A percentile compares a stretch with the other conserved stretches of the same genome.
phyloP scores from a whole-genome alignment of 768 basidiomycete species.

The Collybia nuda region DNA sequence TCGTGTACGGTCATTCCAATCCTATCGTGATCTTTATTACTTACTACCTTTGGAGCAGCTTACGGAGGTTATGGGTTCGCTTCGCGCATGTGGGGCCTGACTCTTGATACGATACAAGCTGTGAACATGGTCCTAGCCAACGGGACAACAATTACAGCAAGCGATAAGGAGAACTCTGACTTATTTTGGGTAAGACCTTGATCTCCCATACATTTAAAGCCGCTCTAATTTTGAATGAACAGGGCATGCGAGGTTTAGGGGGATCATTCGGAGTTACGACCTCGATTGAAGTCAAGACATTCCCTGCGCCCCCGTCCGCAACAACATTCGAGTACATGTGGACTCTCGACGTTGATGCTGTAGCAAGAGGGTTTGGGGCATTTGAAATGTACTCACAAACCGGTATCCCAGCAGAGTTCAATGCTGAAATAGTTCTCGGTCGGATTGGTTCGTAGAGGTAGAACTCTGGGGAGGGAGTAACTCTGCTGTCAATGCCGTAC shows the following conservation, averaged over 20 bases:
- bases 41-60: conserved; percentile 11
- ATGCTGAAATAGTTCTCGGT: conserved; percentile 19
- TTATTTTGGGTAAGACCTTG: conserved; percentile 29
- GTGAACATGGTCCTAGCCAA: conserved; percentile 46
- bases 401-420: conserved; percentile 32
- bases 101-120: conserved; percentile 42
- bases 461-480: conserved; percentile 45
- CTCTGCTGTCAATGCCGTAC: conserved; percentile 43
- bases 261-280: conserved; percentile 20
- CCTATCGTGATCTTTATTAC: too few relatives aligned
- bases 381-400: conserved; percentile 35
- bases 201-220: neutral
- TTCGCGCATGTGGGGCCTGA: conserved; percentile 49
- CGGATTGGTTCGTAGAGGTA: conserved; percentile 34
- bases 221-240: neutral
- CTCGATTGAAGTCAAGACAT: conserved; percentile 17
- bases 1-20: conserved; percentile 22
- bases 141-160: conserved; percentile 39
- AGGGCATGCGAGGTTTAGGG: conserved; percentile 22
- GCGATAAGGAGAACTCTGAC: conserved; percentile 35
- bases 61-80: conserved; percentile 51
- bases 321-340: conserved; percentile 30
- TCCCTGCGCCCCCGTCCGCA: conserved; percentile 14
- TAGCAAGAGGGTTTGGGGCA: conserved; percentile 28
- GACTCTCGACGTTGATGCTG: conserved; percentile 28